phyloP scores from a whole-genome alignment of 257 asterid genomes.

The Thymus quinquecostatus region DNA sequence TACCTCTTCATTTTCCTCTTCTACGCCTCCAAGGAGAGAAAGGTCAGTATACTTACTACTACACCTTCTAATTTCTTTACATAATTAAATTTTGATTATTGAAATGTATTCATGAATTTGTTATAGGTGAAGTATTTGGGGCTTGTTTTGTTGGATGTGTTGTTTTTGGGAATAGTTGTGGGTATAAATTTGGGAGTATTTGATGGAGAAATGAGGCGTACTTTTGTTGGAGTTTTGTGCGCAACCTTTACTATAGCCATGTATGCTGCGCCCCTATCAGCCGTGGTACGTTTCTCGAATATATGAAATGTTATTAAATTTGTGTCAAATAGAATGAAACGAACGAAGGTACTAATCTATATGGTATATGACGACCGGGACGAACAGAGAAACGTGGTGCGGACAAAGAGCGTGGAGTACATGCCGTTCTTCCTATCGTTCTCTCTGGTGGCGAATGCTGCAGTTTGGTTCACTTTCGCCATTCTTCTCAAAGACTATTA shows the following conservation, averaged over 20 bases:
- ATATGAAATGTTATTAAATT: too few species aligned
- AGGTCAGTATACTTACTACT: conserved; percentile 23
- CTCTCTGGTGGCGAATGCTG: conserved; percentile 40
- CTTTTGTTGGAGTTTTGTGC: conserved; percentile 45
- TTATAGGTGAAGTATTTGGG: conserved; percentile 43
- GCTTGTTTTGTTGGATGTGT: conserved; percentile 37
- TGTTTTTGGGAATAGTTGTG: conserved; percentile 37
- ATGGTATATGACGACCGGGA: neutral
- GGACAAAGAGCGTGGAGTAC: conserved; percentile 39
- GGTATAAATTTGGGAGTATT: conserved; percentile 35
- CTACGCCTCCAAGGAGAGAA: conserved; percentile 47
- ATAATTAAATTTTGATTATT: neutral
- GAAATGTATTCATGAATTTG: neutral
- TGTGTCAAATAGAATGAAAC: too few species aligned
- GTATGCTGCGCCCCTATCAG: conserved; percentile 55
- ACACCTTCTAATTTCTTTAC: neutral
- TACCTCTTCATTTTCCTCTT: conserved; percentile 41
- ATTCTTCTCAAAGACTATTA: conserved; percentile 37
- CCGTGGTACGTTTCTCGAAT: conserved; percentile 37
- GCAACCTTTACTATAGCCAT: conserved; percentile 50
- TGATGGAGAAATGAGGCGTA: conserved; percentile 40
- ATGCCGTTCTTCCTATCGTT: conserved; percentile 47
- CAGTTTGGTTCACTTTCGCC: conserved; percentile 38
- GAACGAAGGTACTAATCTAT: too few species aligned
- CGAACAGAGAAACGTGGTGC: conserved; percentile 35